Base-by-base conservation (phyloP, 164 flowering plant species). In the Dillenia suffruticosa region DNA sequence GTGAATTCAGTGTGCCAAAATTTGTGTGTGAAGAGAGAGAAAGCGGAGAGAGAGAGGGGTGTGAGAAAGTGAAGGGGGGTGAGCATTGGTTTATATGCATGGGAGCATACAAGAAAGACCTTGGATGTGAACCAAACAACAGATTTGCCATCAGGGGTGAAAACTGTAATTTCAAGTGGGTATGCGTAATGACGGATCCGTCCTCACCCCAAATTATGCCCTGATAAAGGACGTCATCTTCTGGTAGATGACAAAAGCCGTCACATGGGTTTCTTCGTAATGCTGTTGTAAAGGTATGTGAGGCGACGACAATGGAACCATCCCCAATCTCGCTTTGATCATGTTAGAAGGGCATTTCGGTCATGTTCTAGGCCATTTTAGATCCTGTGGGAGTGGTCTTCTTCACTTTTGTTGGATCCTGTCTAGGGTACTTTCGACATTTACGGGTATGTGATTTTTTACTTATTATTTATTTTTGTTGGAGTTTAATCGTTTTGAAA, bases 71-170 rank as follows among this genome's bases (percentile, higher is more conserved):
- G 9, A 15, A 8, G 32, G 26, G 12, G 56, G 45, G 49, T 19
- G 46, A 8, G 58, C 44, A 51, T n/a, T 10, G 55, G 63, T 24
- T 69, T 76, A 66, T 76, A 76, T 76, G 69, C 75, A 72, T 63
- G 73, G 5, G 16, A 1, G 5, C 13, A 0, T 40, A 12, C 8
- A 32, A 49, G 4, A 56, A 8, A 16, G 46, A 66, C 71, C 66
- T 54, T 13, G 48, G 50, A 46, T 69, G 55, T 60, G 0, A 10
- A 0, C 0, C 5, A 48, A 63, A 58, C 49, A n/a, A 19, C 60
- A 9, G 45, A 46, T 10, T n/a, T 70, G 74, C 63, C 77, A 74
- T 53, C 32, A 6, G 7, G 40, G 5, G 6, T 4, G 5, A 3
- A 11, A 1, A 13, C 45, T 17, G 17, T 57, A 47, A 16, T 65